These are phyloP conservation scores for Ceratocystis papillata DNA, from an alignment of 2,329 filamentous ascomycete species.

Conservation along the genomic window DNA sequence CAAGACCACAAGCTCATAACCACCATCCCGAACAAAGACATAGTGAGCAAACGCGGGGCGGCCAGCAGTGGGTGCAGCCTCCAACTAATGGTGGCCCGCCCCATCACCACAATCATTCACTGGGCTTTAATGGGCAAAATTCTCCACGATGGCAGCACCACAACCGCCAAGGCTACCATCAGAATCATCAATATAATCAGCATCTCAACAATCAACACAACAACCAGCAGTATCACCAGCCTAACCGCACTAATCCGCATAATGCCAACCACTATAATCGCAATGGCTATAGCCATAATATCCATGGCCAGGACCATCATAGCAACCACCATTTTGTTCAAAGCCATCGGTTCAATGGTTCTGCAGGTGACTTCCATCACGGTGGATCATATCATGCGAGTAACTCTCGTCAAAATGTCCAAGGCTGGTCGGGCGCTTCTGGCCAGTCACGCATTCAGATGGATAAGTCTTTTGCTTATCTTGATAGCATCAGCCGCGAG, in stretches of 20 bases:
- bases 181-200: not conserved
- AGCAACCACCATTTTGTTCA: not conserved
- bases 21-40: not conserved
- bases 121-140: not conserved
- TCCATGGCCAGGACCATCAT: not conserved
- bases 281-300: not conserved
- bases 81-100: not conserved
- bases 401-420: not conserved
- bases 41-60: too few species aligned
- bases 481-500: slow-evolving; percentile 21
- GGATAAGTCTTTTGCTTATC: slow-evolving; percentile 5
- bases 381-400: not conserved
- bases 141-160: not conserved
- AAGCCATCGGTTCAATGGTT: slow-evolving; percentile 4
- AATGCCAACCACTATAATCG: not conserved
- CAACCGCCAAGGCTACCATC: not conserved
- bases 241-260: not conserved
- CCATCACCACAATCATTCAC: slow-evolving; percentile 3
- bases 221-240: not conserved
- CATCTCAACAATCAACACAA: not conserved
- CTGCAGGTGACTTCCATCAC: slow-evolving; percentile 3
- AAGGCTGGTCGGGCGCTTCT: not conserved
- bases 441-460: slow-evolving; percentile 4
- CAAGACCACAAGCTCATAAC: not conserved
- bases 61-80: slow-evolving; percentile 6